Base-by-base conservation (phyloP, 768 basidiomycete genomes). In the Mycena haematopus region DNA sequence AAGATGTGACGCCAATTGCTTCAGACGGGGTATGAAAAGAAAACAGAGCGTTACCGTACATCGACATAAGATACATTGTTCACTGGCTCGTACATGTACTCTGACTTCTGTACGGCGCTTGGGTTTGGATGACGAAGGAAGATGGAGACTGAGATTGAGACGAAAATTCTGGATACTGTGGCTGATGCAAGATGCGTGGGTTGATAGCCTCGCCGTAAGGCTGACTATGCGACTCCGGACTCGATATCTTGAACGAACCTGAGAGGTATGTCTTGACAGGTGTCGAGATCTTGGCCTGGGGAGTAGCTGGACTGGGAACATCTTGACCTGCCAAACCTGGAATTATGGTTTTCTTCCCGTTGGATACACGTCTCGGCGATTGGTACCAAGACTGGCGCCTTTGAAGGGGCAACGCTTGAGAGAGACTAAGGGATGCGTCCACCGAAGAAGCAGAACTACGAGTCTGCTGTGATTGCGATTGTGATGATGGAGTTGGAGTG, bases 91-190 rank as follows among this genome's bases (percentile, higher is more conserved):
- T 69, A 31, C 29, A 31, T 31, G 29, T 31, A 61, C 71, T 77
- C 69, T 83, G 84, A 65, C 85, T 85, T 42, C 74, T 71, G 63
- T 86, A 86, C 5, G 82, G 81, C 29, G 85, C 84, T 67, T 87
- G 85, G 2, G 84, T 85, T 65, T 81, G 84, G 25, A 47, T 25
- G 19, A 66, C 44, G 38, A 63, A 67, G 6, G 64, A 35, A 21
- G 44, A 2, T 3, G 49, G n/a, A 19, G 35, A 27, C 45, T 24
- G 55, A 19, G 56, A 53, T n/a, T 47, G 31, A 5, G 29, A 44
- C 14, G 29, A 8, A 24, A 15, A 52, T 6, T 36, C 50, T 5
- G 33, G 11, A 58, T 57, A 52, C 31, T 31, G 35, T 2, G 62
- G 38, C 22, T 57, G 52, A 14, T 52, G 54, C 10, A 67, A 17